Conservation (phyloP, 1,284 basidiomycete species). For the Tylopilus orsonianus region DNA sequence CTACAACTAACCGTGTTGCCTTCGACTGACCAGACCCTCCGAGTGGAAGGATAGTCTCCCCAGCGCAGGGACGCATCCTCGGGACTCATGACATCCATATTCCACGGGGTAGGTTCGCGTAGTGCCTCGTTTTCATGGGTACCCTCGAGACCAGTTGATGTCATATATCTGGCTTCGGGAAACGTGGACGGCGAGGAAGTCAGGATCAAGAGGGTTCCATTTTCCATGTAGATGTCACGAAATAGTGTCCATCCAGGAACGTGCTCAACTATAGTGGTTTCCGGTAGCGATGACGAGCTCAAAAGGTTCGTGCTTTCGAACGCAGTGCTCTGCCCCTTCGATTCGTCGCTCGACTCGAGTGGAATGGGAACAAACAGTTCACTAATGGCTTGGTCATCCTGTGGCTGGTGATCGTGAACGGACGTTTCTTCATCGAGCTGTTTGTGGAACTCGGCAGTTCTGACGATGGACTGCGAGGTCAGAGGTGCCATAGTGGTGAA, state of each 20-base stretch:
- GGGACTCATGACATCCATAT: constrained; percentile 62
- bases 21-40: constrained; percentile 61
- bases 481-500: constrained; percentile 38
- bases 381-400: constrained; percentile 12
- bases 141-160: constrained; percentile 63
- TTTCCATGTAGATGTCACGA: constrained; percentile 74
- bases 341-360: not conserved
- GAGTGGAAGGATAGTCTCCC: constrained; percentile 43
- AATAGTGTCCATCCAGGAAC: constrained; percentile 82
- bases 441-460: constrained; percentile 34
- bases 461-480: constrained; percentile 36
- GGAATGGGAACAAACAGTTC: constrained; percentile 1
- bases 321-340: not conserved
- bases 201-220: constrained; percentile 70
- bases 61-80: constrained; percentile 61
- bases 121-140: constrained; percentile 62
- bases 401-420: constrained; percentile 16
- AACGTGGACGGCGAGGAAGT: constrained; percentile 48
- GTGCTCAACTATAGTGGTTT: constrained; percentile 58
- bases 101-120: constrained; percentile 61
- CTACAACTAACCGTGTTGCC: constrained; percentile 61
- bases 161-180: constrained; percentile 66
- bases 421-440: constrained; percentile 18
- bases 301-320: constrained; percentile 5
- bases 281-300: constrained; percentile 36